These are phyloP conservation scores for Erysimum pusillum DNA, from an alignment of 441 rosid genomes.

Conservation along the genomic window DNA sequence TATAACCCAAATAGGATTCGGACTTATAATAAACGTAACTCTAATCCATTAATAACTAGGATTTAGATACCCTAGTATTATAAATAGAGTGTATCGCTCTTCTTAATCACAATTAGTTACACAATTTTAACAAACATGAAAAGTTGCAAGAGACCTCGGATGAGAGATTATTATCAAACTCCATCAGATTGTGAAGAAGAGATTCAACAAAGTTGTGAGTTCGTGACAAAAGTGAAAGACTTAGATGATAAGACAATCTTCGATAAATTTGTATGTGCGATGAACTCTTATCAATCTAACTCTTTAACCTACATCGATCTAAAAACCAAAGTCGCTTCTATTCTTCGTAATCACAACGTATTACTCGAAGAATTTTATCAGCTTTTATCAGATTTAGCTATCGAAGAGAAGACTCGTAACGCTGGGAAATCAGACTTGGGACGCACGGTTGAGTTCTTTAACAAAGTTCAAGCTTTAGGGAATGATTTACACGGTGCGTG, in stretches of 20 bases:
- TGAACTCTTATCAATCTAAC: slow-evolving; percentile 2
- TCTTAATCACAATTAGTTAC: background rate
- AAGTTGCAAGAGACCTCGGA: background rate
- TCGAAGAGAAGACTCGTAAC: background rate
- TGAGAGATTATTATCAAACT: background rate
- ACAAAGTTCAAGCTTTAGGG: background rate
- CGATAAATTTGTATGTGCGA: background rate
- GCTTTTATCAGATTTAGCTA: background rate
- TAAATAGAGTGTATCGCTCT: background rate
- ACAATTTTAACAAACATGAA: slow-evolving; percentile 12
- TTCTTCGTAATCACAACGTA: slow-evolving; percentile 1
- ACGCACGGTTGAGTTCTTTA: slow-evolving; percentile 9
- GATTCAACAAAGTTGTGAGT: background rate
- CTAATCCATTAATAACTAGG: background rate
- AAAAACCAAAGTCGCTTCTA: background rate
- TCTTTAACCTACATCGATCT: background rate
- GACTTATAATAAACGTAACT: background rate
- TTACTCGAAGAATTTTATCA: slow-evolving; percentile 10
- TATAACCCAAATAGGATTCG: too few species aligned
- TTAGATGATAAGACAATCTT: background rate
- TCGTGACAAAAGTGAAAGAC: slow-evolving; percentile 1
- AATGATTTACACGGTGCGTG: background rate
- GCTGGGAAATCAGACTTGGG: background rate
- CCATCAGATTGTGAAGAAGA: slow-evolving; percentile 2
- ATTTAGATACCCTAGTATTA: background rate